phyloP scores from a whole-genome alignment of 345 rosid species.

The Dimocarpus longan region DNA sequence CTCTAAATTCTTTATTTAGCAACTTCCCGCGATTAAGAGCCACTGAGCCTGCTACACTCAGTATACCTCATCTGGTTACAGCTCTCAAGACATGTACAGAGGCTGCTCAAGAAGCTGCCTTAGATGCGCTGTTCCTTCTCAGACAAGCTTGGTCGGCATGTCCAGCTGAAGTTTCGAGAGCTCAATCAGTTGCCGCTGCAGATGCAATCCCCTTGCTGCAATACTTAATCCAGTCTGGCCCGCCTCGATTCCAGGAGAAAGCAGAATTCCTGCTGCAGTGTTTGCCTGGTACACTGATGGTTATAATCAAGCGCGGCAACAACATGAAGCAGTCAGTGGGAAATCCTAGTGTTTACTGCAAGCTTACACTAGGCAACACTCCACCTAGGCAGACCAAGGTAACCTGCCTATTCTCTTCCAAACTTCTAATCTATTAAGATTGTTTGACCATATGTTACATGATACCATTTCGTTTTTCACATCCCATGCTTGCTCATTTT shows the following conservation, averaged over 20 bases:
- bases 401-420: conserved; percentile 8
- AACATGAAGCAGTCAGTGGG: conserved; percentile 99
- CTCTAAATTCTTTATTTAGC: conserved; percentile 84
- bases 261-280: conserved; percentile 95
- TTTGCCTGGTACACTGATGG: conserved; percentile 94
- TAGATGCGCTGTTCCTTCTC: conserved; percentile 91
- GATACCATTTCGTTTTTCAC: background rate
- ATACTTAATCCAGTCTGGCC: conserved; percentile 96
- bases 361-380: conserved; percentile 85
- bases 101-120: conserved; percentile 98
- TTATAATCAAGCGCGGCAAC: conserved; percentile 90
- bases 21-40: conserved; percentile 99
- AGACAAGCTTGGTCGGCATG: conserved; percentile 99
- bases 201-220: conserved; percentile 97
- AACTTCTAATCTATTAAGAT: background rate
- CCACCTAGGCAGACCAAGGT: conserved; percentile 93
- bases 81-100: conserved; percentile 96
- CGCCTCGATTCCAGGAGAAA: conserved; percentile 99
- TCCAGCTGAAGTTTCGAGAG: conserved; percentile 93
- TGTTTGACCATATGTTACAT: background rate
- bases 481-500: background rate
- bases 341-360: conserved; percentile 94
- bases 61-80: conserved; percentile 93
- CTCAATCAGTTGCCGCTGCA: conserved; percentile 97
- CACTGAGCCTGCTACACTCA: conserved; percentile 94